These are phyloP conservation scores for Jatropha podagrica DNA, from an alignment of 441 rosid genomes.

Conservation along the genomic window DNA sequence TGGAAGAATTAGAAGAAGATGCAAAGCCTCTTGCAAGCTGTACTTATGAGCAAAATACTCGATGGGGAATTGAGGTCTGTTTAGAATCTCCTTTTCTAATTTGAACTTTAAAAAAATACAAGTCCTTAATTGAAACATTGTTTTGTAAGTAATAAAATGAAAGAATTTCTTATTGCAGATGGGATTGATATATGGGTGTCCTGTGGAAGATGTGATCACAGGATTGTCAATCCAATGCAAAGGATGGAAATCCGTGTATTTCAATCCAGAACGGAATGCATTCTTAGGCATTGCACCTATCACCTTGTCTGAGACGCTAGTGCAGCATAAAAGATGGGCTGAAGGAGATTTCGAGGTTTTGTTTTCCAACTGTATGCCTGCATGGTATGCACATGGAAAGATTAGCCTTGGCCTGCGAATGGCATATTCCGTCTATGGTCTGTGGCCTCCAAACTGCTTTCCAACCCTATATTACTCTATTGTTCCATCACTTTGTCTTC, in stretches of 20 bases:
- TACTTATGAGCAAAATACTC: conserved; percentile 48
- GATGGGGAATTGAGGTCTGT: conserved; percentile 70
- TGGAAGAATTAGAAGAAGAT: conserved; percentile 30
- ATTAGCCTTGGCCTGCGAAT: conserved; percentile 47
- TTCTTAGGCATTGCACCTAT: conserved; percentile 60
- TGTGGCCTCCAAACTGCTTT: conserved; percentile 49
- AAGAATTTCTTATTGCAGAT: conserved; percentile 41
- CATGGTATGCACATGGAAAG: conserved; percentile 46
- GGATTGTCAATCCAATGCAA: conserved; percentile 63
- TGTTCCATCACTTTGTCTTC: conserved; percentile 55
- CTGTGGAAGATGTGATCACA: conserved; percentile 75
- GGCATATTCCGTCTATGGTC: conserved; percentile 37
- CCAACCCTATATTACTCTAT: conserved; percentile 45
- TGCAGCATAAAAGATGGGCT: conserved; percentile 80
- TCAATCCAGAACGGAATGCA: conserved; percentile 50
- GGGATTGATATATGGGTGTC: conserved; percentile 69
- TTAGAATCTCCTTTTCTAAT: not conserved
- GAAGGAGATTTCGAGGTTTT: conserved; percentile 66
- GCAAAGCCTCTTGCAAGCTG: conserved; percentile 57
- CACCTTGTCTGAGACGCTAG: conserved; percentile 51
- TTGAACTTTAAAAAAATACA: not conserved
- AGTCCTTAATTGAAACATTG: too few relatives aligned
- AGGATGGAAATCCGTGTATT: conserved; percentile 78
- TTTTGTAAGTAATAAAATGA: not conserved
- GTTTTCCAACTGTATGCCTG: conserved; percentile 54